phyloP scores from a whole-genome alignment of 306 rosid species.

The Cucurbita moschata region DNA sequence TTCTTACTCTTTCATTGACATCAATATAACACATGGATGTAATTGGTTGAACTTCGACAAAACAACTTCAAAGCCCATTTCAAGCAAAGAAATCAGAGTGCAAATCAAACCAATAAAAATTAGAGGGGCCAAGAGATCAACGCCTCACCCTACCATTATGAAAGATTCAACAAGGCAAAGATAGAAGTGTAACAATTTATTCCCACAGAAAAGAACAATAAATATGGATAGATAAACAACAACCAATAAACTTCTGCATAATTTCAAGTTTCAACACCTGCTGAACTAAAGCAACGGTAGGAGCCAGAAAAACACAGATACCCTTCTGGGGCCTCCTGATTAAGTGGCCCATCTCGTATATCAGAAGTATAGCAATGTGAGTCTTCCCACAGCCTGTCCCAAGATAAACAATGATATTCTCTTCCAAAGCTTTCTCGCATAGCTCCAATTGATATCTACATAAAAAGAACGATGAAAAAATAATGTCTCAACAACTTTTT shows the following conservation, averaged over 20 bases:
- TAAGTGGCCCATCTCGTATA: conserved; percentile 56
- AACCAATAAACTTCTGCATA: not conserved
- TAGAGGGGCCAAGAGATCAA: not conserved
- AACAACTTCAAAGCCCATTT: not conserved
- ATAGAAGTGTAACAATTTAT: not conserved
- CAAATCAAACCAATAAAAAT: not conserved
- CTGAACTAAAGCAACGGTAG: conserved; percentile 77
- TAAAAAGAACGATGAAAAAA: not conserved
- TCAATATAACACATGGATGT: not conserved
- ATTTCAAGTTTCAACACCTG: conserved; percentile 36
- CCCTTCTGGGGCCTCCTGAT: conserved; percentile 52
- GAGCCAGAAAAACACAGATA: conserved; percentile 77
- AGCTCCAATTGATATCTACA: conserved; percentile 74
- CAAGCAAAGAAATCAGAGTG: not conserved
- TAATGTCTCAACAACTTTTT: not conserved
- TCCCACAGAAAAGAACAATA: not conserved
- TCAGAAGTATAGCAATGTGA: conserved; percentile 76
- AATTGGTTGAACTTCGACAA: not conserved
- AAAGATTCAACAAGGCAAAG: not conserved
- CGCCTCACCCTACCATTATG: not conserved
- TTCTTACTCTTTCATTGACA: not conserved
- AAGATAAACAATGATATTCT: conserved; percentile 73
- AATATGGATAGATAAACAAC: not conserved
- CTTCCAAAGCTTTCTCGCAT: conserved; percentile 72
- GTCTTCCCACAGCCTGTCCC: conserved; percentile 97